phyloP scores from a whole-genome alignment of 768 basidiomycete species.

The Tylopilus plumbeoviolaceoides region DNA sequence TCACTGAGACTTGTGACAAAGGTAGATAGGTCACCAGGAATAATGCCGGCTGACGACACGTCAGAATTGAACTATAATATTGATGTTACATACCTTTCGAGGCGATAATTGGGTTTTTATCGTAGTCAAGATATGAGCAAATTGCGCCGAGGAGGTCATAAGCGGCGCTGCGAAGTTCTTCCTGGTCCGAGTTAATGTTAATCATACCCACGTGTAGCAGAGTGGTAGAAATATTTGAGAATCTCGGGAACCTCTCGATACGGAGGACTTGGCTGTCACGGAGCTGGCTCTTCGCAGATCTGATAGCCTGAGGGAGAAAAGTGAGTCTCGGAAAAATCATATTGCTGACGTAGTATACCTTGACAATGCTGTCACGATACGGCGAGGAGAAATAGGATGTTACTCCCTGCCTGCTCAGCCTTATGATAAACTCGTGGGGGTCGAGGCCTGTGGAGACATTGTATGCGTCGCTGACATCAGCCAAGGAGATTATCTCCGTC shows the following conservation, averaged over 20 bases:
- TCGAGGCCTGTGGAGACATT: slow-evolving; percentile 76
- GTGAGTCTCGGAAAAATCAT: background rate
- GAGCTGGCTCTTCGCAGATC: slow-evolving; percentile 69
- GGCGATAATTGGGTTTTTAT: slow-evolving; percentile 66
- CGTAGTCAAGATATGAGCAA: slow-evolving; percentile 72
- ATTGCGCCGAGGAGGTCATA: slow-evolving; percentile 78
- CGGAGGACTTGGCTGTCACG: slow-evolving; percentile 49
- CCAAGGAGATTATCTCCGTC: slow-evolving; percentile 74
- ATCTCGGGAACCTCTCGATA: slow-evolving; percentile 66
- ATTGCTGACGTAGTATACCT: slow-evolving; percentile 40
- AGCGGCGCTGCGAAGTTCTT: slow-evolving; percentile 73
- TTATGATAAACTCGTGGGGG: slow-evolving; percentile 75
- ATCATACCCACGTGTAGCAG: slow-evolving; percentile 84
- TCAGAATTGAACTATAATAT: background rate
- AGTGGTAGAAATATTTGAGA: slow-evolving; percentile 82
- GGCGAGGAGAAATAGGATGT: slow-evolving; percentile 76
- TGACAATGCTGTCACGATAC: slow-evolving; percentile 66
- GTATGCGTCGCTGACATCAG: slow-evolving; percentile 85
- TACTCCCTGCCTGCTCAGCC: slow-evolving; percentile 63
- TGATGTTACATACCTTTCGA: slow-evolving; percentile 49
- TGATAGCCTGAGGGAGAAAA: slow-evolving; percentile 49
- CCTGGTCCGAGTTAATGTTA: slow-evolving; percentile 69
- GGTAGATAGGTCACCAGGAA: slow-evolving; percentile 60
- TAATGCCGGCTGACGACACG: slow-evolving; percentile 51
- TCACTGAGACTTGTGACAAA: slow-evolving; percentile 69